Percentiles rank a stretch among this genome's conserved stretches.
These are phyloP conservation scores for Podospora australis DNA, from an alignment of 495 filamentous ascomycete genomes.

Conservation along the genomic window DNA sequence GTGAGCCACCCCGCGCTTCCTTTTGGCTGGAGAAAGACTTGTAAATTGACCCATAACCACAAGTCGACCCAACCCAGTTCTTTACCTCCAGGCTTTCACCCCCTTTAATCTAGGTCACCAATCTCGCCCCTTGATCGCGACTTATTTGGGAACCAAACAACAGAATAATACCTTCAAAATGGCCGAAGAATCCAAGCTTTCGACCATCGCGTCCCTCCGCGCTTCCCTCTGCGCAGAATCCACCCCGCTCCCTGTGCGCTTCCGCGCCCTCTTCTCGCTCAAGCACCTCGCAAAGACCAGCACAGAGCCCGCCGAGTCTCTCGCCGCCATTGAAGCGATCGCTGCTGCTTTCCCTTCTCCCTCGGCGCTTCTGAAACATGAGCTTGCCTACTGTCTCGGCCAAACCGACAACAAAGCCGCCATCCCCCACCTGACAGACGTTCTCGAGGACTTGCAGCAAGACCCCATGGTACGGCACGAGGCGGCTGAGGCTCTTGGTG, in stretches of 20 bases:
- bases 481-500: conserved; percentile 90
- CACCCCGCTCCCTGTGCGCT: conserved; percentile 78
- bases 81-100: conserved; percentile 4
- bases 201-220: conserved; percentile 56
- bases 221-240: conserved; percentile 70
- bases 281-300: conserved; percentile 76
- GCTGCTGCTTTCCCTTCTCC: conserved; percentile 78
- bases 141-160: too few species aligned
- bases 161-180: conserved; percentile 4
- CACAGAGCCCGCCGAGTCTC: conserved; percentile 44
- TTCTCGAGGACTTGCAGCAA: conserved; percentile 72
- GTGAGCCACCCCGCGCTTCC: conserved; percentile 2
- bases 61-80: conserved; percentile 9
- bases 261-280: conserved; percentile 95
- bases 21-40: not conserved
- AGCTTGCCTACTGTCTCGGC: conserved; percentile 94
- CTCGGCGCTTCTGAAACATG: conserved; percentile 87
- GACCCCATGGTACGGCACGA: conserved; percentile 96
- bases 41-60: too few species aligned
- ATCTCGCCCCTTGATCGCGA: too few species aligned
- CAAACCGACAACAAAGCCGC: conserved; percentile 75
- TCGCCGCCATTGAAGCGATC: conserved; percentile 84
- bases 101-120: too few species aligned
- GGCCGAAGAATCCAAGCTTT: not conserved
- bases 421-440: conserved; percentile 62